These are phyloP conservation scores for Helianthus tuberosus DNA, from an alignment of 129 eudicot genomes.

Conservation along the genomic window DNA sequence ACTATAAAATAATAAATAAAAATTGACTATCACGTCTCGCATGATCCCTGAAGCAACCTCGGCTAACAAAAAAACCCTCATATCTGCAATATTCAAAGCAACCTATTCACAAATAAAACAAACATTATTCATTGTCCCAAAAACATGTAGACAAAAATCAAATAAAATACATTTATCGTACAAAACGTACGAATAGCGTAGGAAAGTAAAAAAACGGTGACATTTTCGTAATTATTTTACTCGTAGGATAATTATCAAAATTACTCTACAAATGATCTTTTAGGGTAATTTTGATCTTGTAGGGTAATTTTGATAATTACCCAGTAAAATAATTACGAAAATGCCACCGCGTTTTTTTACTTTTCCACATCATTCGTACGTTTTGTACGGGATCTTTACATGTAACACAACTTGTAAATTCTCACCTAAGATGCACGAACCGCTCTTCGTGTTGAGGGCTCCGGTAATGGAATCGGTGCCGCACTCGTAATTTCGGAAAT, in stretches of 20 bases:
- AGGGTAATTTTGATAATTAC: too few species aligned
- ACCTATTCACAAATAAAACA: background rate
- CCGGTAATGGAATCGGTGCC: conserved; percentile 5
- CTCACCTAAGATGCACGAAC: conserved; percentile 31
- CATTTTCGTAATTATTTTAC: too few species aligned
- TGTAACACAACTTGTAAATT: background rate
- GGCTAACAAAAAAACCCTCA: background rate
- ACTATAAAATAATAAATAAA: background rate
- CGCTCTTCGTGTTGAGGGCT: conserved; percentile 32
- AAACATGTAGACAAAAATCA: background rate
- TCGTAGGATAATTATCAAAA: too few species aligned
- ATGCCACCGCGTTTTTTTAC: too few species aligned
- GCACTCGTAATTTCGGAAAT: conserved; percentile 13
- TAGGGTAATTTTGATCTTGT: too few species aligned
- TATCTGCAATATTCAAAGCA: background rate
- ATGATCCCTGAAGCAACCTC: background rate
- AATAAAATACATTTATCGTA: too few species aligned
- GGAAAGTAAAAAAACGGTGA: too few species aligned
- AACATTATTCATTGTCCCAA: background rate
- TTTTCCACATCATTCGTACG: too few species aligned
- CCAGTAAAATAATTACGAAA: too few species aligned
- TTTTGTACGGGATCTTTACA: background rate
- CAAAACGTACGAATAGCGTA: too few species aligned
- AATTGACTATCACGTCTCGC: background rate
- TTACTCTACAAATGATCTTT: too few species aligned